Conservation (phyloP, 73 alveolate species). For the Diophrys appendiculata region DNA sequence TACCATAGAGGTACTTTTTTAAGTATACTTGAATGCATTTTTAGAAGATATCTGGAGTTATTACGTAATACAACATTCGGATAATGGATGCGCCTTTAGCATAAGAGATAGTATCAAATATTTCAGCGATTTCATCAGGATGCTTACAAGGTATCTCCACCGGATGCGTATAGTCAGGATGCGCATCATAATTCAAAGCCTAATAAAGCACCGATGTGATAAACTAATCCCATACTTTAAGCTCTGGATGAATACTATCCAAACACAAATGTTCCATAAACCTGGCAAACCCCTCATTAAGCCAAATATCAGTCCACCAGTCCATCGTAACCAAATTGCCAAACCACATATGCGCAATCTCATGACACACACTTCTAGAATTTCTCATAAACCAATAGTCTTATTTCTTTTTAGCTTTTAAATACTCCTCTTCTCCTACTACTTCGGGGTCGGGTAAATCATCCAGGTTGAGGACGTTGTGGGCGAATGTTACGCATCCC, state of each 20-base stretch:
- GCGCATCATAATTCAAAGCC: slow-evolving; percentile 47
- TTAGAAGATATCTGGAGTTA: slow-evolving; percentile 51
- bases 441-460: slow-evolving; percentile 34
- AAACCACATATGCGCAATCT: slow-evolving; percentile 91
- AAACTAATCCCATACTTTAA: slow-evolving; percentile 62
- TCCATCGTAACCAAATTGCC: slow-evolving; percentile 88
- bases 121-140: slow-evolving; percentile 53
- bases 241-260: slow-evolving; percentile 62
- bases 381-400: slow-evolving; percentile 20
- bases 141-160: slow-evolving; percentile 32
- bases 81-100: slow-evolving; percentile 74
- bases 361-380: slow-evolving; percentile 71
- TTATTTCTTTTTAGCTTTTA: background rate
- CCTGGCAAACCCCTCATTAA: slow-evolving; percentile 87
- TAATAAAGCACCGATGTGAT: slow-evolving; percentile 38
- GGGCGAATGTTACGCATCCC: slow-evolving; percentile 76
- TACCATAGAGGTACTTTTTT: slow-evolving; percentile 37
- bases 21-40: slow-evolving; percentile 42
- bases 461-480: slow-evolving; percentile 37
- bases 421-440: slow-evolving; percentile 8
- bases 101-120: slow-evolving; percentile 73
- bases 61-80: slow-evolving; percentile 43
- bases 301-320: slow-evolving; percentile 93
- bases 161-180: slow-evolving; percentile 33
- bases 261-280: slow-evolving; percentile 62